These are phyloP conservation scores for Apostasia shenzhenica DNA, from an alignment of 106 monocot species.

Conservation along the genomic window DNA sequence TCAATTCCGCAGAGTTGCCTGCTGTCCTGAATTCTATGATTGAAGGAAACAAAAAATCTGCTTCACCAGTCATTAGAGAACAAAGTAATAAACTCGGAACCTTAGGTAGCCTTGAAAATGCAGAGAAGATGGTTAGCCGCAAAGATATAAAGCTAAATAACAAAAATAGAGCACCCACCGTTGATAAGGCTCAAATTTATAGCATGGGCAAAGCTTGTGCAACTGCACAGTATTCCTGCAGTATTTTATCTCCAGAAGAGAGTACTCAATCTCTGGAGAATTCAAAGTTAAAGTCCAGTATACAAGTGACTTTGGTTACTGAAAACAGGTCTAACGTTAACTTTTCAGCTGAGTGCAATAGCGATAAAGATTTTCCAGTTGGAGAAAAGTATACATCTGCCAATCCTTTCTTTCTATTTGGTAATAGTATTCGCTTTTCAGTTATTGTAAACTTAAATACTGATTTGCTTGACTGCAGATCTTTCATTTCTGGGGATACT, in stretches of 20 bases:
- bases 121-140: constrained; percentile 17
- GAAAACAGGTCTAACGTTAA: constrained; percentile 57
- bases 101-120: constrained; percentile 7
- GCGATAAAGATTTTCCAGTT: constrained; percentile 28
- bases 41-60: constrained; percentile 16
- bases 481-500: constrained; percentile 14
- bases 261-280: constrained; percentile 31
- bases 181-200: not conserved
- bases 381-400: constrained; percentile 29
- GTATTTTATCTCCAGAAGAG: constrained; percentile 18
- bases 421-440: not conserved
- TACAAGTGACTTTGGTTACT: constrained; percentile 2
- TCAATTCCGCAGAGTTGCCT: constrained; percentile 10
- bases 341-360: constrained; percentile 42
- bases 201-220: not conserved
- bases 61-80: constrained; percentile 19
- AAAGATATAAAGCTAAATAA: constrained; percentile 20
- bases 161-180: not conserved
- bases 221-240: not conserved
- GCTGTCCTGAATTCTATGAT: constrained; percentile 17
- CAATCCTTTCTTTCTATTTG: constrained; percentile 1
- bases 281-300: constrained; percentile 27
- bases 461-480: constrained; percentile 27
- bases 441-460: not conserved
- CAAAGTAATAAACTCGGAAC: constrained; percentile 20